Base-by-base conservation (phyloP, 176 grass and related monocot genomes). In the Lolium rigidum region DNA sequence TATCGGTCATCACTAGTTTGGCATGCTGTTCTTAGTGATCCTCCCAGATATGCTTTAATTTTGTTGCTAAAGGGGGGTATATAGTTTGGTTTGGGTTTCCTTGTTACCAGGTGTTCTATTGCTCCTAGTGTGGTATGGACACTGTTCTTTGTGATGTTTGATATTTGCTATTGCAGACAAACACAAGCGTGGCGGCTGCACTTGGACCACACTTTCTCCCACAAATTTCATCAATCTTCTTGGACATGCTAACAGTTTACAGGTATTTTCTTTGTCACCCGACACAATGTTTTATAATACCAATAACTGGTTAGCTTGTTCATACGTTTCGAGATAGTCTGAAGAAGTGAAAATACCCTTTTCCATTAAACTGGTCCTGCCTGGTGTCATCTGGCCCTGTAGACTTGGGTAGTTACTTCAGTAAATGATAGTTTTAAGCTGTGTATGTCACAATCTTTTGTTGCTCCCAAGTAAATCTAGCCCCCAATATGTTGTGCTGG, bases 221-320 rank as follows among this genome's bases (percentile, higher is more conserved):
- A 14, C 97, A 99, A 88, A 95, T 99, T 76, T 91, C 94, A 35
- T 77, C 97, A 54, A 94, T 99, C 81, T 99, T 99, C 82, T 60
- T 99, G 72, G 97, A 99, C 87, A 97, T 99, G 97, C 73, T 99
- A 61, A 99, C 94, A 31, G 94, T 99, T n/a, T 99, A 99, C 90
- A 96, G 97, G 97, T 94, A 91, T 71, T 7, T 79, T 79, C 6
- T 89, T 80, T 48, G 44, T 9, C 35, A 51, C 83, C 17, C 82
- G 3, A 51, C 18, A 7, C 2, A 2, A 39, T 84, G 58, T 76
- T 35, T 52, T 52, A 18, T 63, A 65, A 20, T 49, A 65, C 35
- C 65, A 17, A n/a, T n/a, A n/a, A n/a, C n/a, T n/a, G 21, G 31
- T 9, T n/a, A n/a, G n/a, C n/a, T n/a, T n/a, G n/a, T 64, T 56